A percentile compares a stretch with the other conserved stretches of the same genome.
Conservation (phyloP, 2,329 filamentous ascomycete species). For the Calonectria crousiana region DNA sequence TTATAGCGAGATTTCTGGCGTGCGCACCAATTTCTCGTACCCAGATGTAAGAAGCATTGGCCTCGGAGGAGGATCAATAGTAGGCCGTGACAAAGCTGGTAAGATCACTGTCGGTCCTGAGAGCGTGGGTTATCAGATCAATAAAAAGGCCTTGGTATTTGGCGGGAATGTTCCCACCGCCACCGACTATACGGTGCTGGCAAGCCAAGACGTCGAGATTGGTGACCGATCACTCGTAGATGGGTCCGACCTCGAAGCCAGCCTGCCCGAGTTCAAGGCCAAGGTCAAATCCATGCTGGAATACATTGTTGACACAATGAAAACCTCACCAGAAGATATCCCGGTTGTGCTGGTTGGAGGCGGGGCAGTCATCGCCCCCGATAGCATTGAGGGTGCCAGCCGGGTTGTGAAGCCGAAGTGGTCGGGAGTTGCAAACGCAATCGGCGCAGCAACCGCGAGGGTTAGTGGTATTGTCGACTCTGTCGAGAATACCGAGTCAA, state of each 20-base stretch:
- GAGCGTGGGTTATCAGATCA: conserved; percentile 24
- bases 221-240: conserved; percentile 5
- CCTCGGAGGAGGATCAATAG: conserved; percentile 27
- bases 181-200: conserved; percentile 20
- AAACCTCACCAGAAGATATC: conserved; percentile 18
- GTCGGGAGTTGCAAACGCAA: conserved; percentile 16
- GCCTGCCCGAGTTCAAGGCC: not conserved
- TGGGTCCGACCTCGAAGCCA: not conserved
- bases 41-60: conserved; percentile 27
- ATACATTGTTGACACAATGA: conserved; percentile 15
- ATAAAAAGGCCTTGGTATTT: conserved; percentile 9
- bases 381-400: not conserved
- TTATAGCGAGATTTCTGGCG: conserved; percentile 7
- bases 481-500: conserved; percentile 12
- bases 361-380: conserved; percentile 10
- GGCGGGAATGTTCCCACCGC: conserved; percentile 21
- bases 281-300: conserved; percentile 8
- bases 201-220: not conserved
- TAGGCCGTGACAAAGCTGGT: not conserved
- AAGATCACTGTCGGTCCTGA: conserved; percentile 10
- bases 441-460: conserved; percentile 19
- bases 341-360: conserved; percentile 21
- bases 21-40: conserved; percentile 25
- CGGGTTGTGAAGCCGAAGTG: conserved; percentile 3
- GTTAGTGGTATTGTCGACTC: conserved; percentile 12